Evolutionary conservation across 2,329 filamentous ascomycete species (phyloP), one percentile per base, ranked within the genome.

Genomic region (Pseudopithomyces chartarum): DNA sequence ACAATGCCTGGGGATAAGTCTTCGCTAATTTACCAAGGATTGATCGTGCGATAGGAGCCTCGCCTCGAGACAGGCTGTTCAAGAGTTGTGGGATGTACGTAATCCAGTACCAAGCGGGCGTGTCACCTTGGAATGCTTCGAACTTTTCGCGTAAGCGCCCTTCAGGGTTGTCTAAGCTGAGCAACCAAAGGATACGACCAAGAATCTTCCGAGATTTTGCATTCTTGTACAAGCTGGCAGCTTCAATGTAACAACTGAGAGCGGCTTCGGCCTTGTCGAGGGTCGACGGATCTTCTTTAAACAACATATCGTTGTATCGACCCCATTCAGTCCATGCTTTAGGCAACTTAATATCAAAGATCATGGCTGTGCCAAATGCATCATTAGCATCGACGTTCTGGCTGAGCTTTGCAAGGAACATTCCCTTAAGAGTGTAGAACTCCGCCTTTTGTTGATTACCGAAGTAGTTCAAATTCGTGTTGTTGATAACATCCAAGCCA

Each of bases 271-370:
- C 96, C 58, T 91, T 87, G 59, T 89, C 90, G 53, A 96, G 83
- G 69, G 97, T 91, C 4, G 83, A 81, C 0, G 93, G 90, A 62
- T 97, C 90, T 52, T 92, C 90, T 79, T 97, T 98, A 82, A 98
- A 99, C 54, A 95, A 89, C 65, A 92, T 88, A 74, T 99, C 95
- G 70, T 96, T 98, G 82, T 97, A 99, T 70, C 96, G 92, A 49
- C 95, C 95, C 95, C 95, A 99, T 79, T 99, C 95, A 15, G 95
- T 94, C 95, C 95, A 99, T 2, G 95, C 95, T 78, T 99, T 99
- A 3, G 95, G 91, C 48, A 97, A 86, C 65, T 92, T 90, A 65
- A 99, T 91, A 68, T 99, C 96, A 67, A 97, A 98, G 79, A 94
- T 98, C 58, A 99, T 78, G 0, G 95, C 96, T 49, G 93, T 96